phyloP scores from a whole-genome alignment of 2,329 filamentous ascomycete species.

The Penicillium italicum region DNA sequence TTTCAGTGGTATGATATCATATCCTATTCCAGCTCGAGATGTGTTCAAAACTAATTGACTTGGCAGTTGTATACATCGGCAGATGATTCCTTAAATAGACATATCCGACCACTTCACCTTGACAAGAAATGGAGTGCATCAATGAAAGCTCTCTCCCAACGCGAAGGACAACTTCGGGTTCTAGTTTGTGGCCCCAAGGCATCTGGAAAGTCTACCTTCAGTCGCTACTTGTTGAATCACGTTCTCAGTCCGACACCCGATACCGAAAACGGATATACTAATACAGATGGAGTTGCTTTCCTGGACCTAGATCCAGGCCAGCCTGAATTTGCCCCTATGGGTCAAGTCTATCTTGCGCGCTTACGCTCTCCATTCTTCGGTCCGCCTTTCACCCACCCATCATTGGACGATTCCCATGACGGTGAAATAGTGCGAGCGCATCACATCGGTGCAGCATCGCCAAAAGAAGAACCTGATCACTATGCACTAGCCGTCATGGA shows the following conservation, averaged over 20 bases:
- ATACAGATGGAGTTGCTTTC: slow-evolving; percentile 47
- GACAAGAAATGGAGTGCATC: slow-evolving; percentile 44
- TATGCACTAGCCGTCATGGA: slow-evolving; percentile 53
- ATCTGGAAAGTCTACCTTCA: slow-evolving; percentile 60
- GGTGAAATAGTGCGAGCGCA: slow-evolving; percentile 50
- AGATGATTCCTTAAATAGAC: slow-evolving; percentile 42
- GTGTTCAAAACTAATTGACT: slow-evolving; percentile 14
- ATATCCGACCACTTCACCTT: slow-evolving; percentile 42
- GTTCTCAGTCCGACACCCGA: slow-evolving; percentile 45
- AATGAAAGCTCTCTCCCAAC: slow-evolving; percentile 44
- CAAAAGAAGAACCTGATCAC: slow-evolving; percentile 57
- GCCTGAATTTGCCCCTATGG: slow-evolving; percentile 58
- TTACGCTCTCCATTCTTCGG: slow-evolving; percentile 52
- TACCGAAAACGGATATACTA: slow-evolving; percentile 27
- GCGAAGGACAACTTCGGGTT: slow-evolving; percentile 39
- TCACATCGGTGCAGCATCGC: slow-evolving; percentile 51
- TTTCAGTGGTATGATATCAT: slow-evolving; percentile 38
- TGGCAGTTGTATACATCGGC: slow-evolving; percentile 41
- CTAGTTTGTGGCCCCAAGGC: slow-evolving; percentile 55
- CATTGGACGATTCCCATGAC: slow-evolving; percentile 31
- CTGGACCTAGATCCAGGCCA: slow-evolving; percentile 59
- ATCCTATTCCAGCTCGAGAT: background rate
- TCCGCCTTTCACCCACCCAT: slow-evolving; percentile 54
- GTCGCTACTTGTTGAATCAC: slow-evolving; percentile 54
- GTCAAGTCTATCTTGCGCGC: slow-evolving; percentile 56